Conservation (phyloP, 2,329 filamentous ascomycete species). For the Fusarium albidum region DNA sequence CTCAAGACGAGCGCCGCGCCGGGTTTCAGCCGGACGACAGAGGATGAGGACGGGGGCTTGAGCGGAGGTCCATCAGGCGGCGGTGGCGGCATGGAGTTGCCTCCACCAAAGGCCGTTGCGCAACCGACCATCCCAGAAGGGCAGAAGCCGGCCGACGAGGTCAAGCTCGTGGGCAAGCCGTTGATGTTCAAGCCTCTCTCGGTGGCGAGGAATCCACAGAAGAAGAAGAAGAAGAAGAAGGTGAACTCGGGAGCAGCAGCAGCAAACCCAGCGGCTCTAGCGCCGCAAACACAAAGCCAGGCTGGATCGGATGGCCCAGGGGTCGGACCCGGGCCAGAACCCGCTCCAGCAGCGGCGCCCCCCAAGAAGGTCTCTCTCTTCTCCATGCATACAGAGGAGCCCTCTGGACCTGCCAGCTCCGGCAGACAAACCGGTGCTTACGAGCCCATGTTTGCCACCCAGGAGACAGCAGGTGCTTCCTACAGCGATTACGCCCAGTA, state of each 20-base stretch:
- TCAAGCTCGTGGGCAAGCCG: constrained; percentile 78
- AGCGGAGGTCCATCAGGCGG: constrained; percentile 27
- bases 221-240: constrained; percentile 77
- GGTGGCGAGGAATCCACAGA: constrained; percentile 77
- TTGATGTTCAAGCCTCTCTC: constrained; percentile 91
- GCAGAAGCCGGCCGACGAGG: constrained; percentile 67
- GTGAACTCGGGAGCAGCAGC: constrained; percentile 32
- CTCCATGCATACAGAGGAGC: constrained; percentile 62
- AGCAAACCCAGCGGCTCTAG: constrained; percentile 16
- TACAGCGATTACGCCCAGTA: constrained; percentile 46
- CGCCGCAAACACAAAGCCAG: constrained; percentile 17
- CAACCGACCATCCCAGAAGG: constrained; percentile 62
- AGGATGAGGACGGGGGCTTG: constrained; percentile 31
- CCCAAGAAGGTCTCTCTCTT: constrained; percentile 73
- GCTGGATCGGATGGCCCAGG: constrained; percentile 28
- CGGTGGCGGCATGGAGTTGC: constrained; percentile 48
- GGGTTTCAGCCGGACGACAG: constrained; percentile 74
- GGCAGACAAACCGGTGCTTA: constrained; percentile 49
- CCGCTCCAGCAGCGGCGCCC: constrained; percentile 35
- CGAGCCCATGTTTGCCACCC: constrained; percentile 59
- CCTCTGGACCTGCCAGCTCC: constrained; percentile 33
- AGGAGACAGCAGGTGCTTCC: constrained; percentile 32
- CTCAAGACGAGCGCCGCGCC: constrained; percentile 86
- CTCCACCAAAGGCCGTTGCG: constrained; percentile 50
- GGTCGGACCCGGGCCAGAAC: constrained; percentile 23